Conservation (phyloP, 2,329 filamentous ascomycete genomes). For the Trichoderma sp. region DNA sequence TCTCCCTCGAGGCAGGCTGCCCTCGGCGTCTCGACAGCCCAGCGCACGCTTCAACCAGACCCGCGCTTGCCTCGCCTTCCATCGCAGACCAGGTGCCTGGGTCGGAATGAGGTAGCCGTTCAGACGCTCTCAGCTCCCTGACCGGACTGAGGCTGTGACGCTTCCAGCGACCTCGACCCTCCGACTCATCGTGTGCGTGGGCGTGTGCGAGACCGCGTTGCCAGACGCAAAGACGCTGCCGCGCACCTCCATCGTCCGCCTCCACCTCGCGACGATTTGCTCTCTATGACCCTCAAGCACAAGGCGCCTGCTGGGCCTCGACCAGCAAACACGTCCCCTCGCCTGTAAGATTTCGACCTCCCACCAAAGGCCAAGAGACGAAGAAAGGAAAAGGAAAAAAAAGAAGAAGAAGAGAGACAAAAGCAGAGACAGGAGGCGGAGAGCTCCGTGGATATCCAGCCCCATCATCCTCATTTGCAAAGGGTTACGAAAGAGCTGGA, state of each 20-base stretch:
- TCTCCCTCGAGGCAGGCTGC: slow-evolving; percentile 27
- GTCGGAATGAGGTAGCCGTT: slow-evolving; percentile 62
- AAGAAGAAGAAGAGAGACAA: not conserved
- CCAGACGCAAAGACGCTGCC: slow-evolving; percentile 5
- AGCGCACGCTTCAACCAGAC: slow-evolving; percentile 22
- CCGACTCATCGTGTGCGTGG: not conserved
- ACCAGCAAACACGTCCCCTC: slow-evolving; percentile 60
- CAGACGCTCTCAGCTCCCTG: slow-evolving; percentile 61
- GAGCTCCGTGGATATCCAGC: not conserved
- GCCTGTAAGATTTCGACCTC: slow-evolving; percentile 48
- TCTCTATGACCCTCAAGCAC: slow-evolving; percentile 50
- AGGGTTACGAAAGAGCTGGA: not conserved
- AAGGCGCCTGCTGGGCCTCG: slow-evolving; percentile 61
- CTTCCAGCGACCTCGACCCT: slow-evolving; percentile 29
- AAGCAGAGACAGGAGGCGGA: not conserved
- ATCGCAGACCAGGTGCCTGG: slow-evolving; percentile 23
- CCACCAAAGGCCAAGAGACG: not conserved
- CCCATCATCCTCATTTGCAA: not conserved
- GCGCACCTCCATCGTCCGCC: slow-evolving; percentile 34
- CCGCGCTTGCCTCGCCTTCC: slow-evolving; percentile 26
- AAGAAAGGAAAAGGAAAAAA: not conserved
- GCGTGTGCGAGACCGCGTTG: not conserved
- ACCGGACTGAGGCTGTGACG: slow-evolving; percentile 56
- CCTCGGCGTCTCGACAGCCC: slow-evolving; percentile 23
- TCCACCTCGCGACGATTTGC: slow-evolving; percentile 27